Percentiles rank a stretch among this genome's conserved stretches.
These are phyloP conservation scores for Clavispora asparagi DNA, from an alignment of 805 yeast species.

Conservation along the genomic window DNA sequence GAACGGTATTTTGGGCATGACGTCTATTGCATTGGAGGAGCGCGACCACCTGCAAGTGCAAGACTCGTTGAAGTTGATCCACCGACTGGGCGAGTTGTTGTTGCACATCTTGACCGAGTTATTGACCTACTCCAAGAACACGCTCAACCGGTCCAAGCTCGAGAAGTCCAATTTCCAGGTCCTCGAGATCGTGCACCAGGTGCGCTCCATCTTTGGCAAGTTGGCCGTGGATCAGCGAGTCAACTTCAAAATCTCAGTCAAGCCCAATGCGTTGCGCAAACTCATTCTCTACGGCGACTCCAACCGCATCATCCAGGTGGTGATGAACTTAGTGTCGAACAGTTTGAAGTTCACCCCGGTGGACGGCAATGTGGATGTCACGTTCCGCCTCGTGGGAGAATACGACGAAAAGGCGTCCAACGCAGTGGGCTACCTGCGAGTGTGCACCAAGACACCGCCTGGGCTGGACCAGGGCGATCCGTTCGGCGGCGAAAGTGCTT, in stretches of 20 bases:
- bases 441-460: conserved; percentile 5
- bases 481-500: neutral
- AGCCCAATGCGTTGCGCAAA: conserved; percentile 55
- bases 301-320: conserved; percentile 83
- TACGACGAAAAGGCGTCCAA: conserved; percentile 41
- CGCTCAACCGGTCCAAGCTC: conserved; percentile 72
- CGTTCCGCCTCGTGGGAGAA: conserved; percentile 61
- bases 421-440: conserved; percentile 8
- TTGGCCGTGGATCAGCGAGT: conserved; percentile 76
- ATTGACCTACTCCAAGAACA: conserved; percentile 88
- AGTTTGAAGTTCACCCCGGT: conserved; percentile 89
- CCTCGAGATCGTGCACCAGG: conserved; percentile 77
- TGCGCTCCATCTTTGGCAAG: conserved; percentile 78
- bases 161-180: conserved; percentile 80
- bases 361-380: conserved; percentile 72
- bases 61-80: conserved; percentile 73
- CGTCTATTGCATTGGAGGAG: conserved; percentile 90
- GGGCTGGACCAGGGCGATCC: neutral
- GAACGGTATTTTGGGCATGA: conserved; percentile 94
- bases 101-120: conserved; percentile 87
- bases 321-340: conserved; percentile 89
- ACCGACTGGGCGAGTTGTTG: conserved; percentile 85
- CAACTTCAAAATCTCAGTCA: conserved; percentile 53
- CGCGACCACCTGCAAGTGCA: conserved; percentile 61
- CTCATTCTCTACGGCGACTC: conserved; percentile 82